A percentile compares a stretch with the other conserved stretches of the same genome.
phyloP scores from a whole-genome alignment of 1,284 basidiomycete genomes.

The Cutaneotrichosporon cutaneum region DNA sequence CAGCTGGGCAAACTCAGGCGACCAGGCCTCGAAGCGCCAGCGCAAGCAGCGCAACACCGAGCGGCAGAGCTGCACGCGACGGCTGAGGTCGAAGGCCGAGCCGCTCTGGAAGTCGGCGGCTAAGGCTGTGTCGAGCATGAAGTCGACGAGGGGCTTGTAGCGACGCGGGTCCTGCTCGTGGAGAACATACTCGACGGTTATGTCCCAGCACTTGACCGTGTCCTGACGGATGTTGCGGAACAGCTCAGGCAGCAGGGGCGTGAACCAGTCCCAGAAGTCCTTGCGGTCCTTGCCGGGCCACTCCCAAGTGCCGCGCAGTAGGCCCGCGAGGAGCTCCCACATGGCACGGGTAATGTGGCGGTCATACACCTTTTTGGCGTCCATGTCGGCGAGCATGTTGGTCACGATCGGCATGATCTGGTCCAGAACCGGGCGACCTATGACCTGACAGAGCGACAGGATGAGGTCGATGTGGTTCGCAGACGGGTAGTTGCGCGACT shows the following conservation, averaged over 20 bases:
- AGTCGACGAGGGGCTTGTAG: conserved; percentile 72
- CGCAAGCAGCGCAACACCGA: conserved; percentile 68
- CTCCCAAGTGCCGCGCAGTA: conserved; percentile 80
- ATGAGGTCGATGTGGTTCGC: conserved; percentile 55
- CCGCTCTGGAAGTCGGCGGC: conserved; percentile 76
- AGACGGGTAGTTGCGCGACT: conserved; percentile 49
- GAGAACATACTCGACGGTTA: conserved; percentile 61
- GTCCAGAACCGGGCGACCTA: conserved; percentile 38
- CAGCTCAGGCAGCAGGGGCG: conserved; percentile 66
- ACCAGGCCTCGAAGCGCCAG: conserved; percentile 71
- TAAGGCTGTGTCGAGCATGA: conserved; percentile 64
- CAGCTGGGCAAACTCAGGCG: conserved; percentile 66
- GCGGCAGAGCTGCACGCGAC: conserved; percentile 44
- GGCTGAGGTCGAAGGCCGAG: conserved; percentile 64
- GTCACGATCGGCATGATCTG: conserved; percentile 44
- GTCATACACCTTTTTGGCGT: conserved; percentile 57
- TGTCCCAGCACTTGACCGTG: conserved; percentile 60
- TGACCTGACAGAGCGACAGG: conserved; percentile 57
- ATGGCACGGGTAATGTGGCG: conserved; percentile 90
- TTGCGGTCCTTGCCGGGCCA: conserved; percentile 69
- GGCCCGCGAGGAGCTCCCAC: conserved; percentile 78
- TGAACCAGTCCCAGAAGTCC: conserved; percentile 78
- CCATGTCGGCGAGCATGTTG: conserved; percentile 45
- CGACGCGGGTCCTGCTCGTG: conserved; percentile 81
- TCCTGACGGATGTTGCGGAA: conserved; percentile 80